Percentiles rank a stretch among this genome's conserved stretches.
Evolutionary conservation across 306 rosid species (phyloP).

Genomic region (Cicer judaicum): DNA sequence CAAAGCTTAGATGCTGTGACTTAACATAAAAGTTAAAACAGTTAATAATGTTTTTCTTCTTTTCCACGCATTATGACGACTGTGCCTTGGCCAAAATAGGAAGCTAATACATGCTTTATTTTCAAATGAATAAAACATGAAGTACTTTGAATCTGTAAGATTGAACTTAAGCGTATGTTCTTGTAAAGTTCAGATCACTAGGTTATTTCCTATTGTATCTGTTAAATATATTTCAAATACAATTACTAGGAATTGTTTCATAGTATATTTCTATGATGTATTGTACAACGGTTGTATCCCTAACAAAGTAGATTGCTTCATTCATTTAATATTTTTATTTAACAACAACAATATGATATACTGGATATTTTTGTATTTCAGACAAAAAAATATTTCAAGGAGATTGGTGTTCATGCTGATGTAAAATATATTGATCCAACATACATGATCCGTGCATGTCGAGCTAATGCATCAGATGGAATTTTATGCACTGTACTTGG

Average conservation of each 20-base stretch:
- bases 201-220: background rate
- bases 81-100: background rate
- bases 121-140: no score
- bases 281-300: background rate
- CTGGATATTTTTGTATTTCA: constrained; percentile 47
- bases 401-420: constrained; percentile 77
- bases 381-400: constrained; percentile 79
- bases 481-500: constrained; percentile 94
- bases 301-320: background rate
- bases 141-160: background rate
- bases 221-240: background rate
- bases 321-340: background rate
- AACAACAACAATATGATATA: background rate
- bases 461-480: constrained; percentile 99
- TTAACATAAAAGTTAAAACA: background rate
- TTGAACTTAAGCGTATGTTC: background rate
- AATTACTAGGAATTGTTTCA: background rate
- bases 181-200: background rate
- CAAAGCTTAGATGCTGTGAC: constrained; percentile 12
- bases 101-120: no score
- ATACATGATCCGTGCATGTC: constrained; percentile 94
- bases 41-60: background rate
- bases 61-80: background rate
- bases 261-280: background rate
- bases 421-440: constrained; percentile 97